Base-by-base conservation (phyloP, 345 rosid genomes). In the Camelina neglecta region DNA sequence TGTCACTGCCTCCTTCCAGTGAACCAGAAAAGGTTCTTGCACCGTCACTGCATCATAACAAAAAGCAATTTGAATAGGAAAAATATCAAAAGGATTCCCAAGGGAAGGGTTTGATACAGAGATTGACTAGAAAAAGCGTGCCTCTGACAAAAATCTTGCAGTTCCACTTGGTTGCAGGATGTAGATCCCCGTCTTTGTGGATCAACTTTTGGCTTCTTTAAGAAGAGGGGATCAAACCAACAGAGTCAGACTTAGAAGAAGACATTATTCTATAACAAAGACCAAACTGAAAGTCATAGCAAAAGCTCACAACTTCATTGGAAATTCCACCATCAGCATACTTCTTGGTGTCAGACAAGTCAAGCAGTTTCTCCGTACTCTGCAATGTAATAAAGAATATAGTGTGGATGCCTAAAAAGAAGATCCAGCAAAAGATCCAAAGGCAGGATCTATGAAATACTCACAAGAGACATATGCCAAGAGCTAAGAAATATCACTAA, bases 351-450 rank as follows among this genome's bases (percentile, higher is more conserved):
- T 75, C 81, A 75, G 86, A 81, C 69, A 85, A 72, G 71, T 79
- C 81, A 26, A 87, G 78, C 51, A 87, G 79, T 77, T 81, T 77
- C 72, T 85, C 85, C 57, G 82, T 76, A 72, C 87, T 79, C 90
- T 85, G 81, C 82, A 78, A 60, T 60, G 45, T 35, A 56, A 61
- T 42, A 2, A 72, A 73, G n/a, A 54, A 55, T 66, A 66, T 60
- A 73, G n/a, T 26, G 36, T 67, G 59, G 45, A 51, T 78, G 36
- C 48, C 53, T 31, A 21, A 72, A 59, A 57, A 50, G 50, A 57
- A 65, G 49, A 48, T 51, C 5, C 64, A 65, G 31, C 60, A 51
- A 71, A 31, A 57, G 45, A 76, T 56, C 26, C 65, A 70, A 58
- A 29, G 21, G 12, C 50, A 65, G 3, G 68, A 50, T 41, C 64